Evolutionary conservation across 2,329 filamentous ascomycete genomes (phyloP), one percentile per base, ranked within the genome.

Genomic region (Pochonia chlamydosporia): DNA sequence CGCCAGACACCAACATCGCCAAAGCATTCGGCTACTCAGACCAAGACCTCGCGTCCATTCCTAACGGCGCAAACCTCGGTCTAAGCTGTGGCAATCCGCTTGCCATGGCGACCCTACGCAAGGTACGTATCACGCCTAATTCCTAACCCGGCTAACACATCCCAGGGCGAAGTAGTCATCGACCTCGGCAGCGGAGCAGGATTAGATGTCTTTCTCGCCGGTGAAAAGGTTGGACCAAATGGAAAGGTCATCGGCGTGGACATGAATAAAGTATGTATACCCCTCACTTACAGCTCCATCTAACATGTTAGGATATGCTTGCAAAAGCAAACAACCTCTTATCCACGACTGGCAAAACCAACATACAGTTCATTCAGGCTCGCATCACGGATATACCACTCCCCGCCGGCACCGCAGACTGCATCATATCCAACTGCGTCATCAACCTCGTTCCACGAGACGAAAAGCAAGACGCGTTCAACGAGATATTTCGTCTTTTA

Each of bases 361-460:
- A 82, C 53, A 67, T 74, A 3, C 56, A 63, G 11, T 82, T 84
- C 48, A 53, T 81, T 48, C 61, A 79, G 49, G 64, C 69, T 3
- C 57, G 56, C 16, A 82, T 84, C 55, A 80, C 74, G 1, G 54
- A 63, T 3, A 72, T 81, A 18, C 62, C 70, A 0, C 61, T 82
- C 0, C 57, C 64, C 1, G 53, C 61, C 2, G 55, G 64, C 5
- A 72, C 78, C 13, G 74, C 71, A 7, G 65, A 72, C 57, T 14
- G 74, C 70, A 16, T 85, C 48, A 81, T 84, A 52, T 78, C 73
- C 52, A 85, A 85, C 62, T 85, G 81, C 49, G 79, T 82, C 23
- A 63, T 84, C 49, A 83, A 82, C 52, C 73, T 82, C 0, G 74
- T 82, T 1, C 78, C 77, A 0, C 58, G 63, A 8, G 48, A 51